Conservation (phyloP, 2,329 filamentous ascomycete species). For the Sclerotinia nivalis region DNA sequence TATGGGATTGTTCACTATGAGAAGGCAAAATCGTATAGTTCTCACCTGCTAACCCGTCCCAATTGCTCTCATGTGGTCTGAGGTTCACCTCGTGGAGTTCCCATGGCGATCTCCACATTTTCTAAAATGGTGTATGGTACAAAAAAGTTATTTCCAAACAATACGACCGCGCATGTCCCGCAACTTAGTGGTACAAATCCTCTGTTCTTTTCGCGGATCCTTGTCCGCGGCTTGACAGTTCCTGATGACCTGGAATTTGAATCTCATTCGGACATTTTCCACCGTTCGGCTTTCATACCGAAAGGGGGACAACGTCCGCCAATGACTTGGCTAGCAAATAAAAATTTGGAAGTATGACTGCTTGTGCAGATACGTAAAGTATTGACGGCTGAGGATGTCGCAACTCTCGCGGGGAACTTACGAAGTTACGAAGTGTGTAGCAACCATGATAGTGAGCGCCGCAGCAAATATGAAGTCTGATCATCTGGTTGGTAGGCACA, state of each 20-base stretch:
- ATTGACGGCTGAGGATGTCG: conserved; percentile 1
- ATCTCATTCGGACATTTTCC: conserved; percentile 18
- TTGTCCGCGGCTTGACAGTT: conserved; percentile 11
- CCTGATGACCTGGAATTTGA: conserved; percentile 16
- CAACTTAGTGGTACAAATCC: not conserved
- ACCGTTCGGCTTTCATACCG: conserved; percentile 19
- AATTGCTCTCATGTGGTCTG: not conserved
- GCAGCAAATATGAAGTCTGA: not conserved
- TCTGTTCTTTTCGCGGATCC: conserved; percentile 17
- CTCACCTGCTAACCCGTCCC: conserved; percentile 1
- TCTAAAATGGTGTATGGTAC: not conserved
- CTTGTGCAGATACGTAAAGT: conserved; percentile 20
- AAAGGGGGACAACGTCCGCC: conserved; percentile 1
- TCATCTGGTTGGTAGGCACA: conserved; percentile 3
- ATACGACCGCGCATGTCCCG: conserved; percentile 8
- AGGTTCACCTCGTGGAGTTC: not conserved
- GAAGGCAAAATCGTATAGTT: conserved; percentile 1
- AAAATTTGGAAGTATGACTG: not conserved
- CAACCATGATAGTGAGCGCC: not conserved
- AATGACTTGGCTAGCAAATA: conserved; percentile 14
- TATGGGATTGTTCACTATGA: not conserved
- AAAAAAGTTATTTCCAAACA: conserved; percentile 7
- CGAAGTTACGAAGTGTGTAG: not conserved
- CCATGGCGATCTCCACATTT: conserved; percentile 15
- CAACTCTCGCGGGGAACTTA: not conserved